Base-by-base conservation (phyloP, 2,329 filamentous ascomycete genomes). In the Fusarium annulatum region DNA sequence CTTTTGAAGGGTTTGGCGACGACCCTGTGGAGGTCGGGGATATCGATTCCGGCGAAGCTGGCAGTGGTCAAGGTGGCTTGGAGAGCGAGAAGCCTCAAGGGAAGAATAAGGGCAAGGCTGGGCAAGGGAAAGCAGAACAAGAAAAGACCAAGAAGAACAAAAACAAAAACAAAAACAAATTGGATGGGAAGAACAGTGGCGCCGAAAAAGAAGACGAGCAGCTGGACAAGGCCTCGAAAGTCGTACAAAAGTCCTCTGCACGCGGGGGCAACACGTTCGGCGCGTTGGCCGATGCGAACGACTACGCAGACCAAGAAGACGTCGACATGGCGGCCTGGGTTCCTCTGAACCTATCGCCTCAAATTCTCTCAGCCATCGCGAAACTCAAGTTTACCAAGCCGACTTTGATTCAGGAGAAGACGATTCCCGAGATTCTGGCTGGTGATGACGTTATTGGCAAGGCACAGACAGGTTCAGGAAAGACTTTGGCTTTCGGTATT, bases 361-460 rank as follows among this genome's bases (percentile, higher is more conserved):
- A 89, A 57, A 88, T 93, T 2, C 84, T 97, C 23, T 90, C 91
- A 4, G 90, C 94, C 21, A 85, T 99, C 38, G 92, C 94, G 5
- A 93, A 91, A 75, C 86, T 98, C 69, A 93, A 92, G 65, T 98
- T 98, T 80, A 80, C 88, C 9, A 91, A 90, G 66, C 96, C 96
- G 2, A 98, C 95, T 1, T 83, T 88, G 1, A 97, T 99, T 65
- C 96, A 99, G 81, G 84, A 87, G 26, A 87, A 90, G 39, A 87
- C 94, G 2, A 97, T 99, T 76, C 95, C 96, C 0, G 89, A 93
- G 60, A 93, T 98, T 51, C 81, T 96, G 26, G 89, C 90, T 10
- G 96, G 96, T 0, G 93, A 94, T 80, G 96, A 99, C 82, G 92
- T 98, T 21, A 93, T 99, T 72, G 96, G 96, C 46, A 99, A 99